phyloP scores from a whole-genome alignment of 345 rosid genomes.

The Atalantia buxifolia region DNA sequence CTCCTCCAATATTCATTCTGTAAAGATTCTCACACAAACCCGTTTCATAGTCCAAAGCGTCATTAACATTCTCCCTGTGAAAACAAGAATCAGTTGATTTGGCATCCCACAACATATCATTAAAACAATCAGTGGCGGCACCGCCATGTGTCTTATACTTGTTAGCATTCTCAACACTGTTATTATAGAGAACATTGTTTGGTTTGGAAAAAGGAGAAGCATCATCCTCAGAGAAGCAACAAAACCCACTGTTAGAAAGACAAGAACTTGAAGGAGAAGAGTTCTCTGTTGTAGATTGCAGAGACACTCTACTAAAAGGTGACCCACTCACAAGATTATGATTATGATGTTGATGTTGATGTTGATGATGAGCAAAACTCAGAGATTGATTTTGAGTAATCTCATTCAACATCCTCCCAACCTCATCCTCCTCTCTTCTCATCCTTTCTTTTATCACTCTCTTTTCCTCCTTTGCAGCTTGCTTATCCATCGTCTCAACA shows the following conservation, averaged over 20 bases:
- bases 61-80: constrained; percentile 15
- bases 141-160: constrained; percentile 12
- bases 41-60: constrained; percentile 18
- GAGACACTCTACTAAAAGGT: constrained; percentile 19
- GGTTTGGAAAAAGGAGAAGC: constrained; percentile 19
- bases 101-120: constrained; percentile 31
- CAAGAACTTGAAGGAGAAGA: constrained; percentile 39
- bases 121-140: constrained; percentile 12
- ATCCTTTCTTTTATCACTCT: constrained; percentile 14
- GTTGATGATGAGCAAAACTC: constrained; percentile 21
- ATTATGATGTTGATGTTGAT: constrained; percentile 9
- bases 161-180: constrained; percentile 11
- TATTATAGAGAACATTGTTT: background rate
- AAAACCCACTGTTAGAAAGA: constrained; percentile 34
- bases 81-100: constrained; percentile 20
- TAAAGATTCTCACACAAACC: constrained; percentile 38
- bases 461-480: constrained; percentile 25
- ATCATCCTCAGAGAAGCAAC: constrained; percentile 24
- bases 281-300: constrained; percentile 19
- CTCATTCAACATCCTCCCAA: constrained; percentile 28
- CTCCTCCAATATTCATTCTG: constrained; percentile 43
- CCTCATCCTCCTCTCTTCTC: constrained; percentile 22
- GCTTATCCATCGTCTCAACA: constrained; percentile 27
- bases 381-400: constrained; percentile 18
- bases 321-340: constrained; percentile 17